These are phyloP conservation scores for Cercospora sesami DNA, from an alignment of 2,329 filamentous ascomycete genomes.

Conservation along the genomic window DNA sequence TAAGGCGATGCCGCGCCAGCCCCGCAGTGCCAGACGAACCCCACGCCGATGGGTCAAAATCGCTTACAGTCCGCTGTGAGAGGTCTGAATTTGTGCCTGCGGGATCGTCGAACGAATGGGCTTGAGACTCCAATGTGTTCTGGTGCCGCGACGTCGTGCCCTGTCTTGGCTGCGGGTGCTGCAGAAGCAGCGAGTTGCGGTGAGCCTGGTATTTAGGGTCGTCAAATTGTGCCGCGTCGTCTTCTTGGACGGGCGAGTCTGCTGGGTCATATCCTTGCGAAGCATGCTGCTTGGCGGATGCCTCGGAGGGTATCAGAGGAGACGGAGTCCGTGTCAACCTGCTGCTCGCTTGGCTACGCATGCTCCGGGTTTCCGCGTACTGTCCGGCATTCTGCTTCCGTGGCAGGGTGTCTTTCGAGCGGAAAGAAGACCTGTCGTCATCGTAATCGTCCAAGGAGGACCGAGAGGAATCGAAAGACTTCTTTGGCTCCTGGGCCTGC, in stretches of 20 bases:
- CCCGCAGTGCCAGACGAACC: slow-evolving; percentile 44
- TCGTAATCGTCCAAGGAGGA: slow-evolving; percentile 66
- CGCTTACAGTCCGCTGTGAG: slow-evolving; percentile 38
- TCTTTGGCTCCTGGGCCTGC: slow-evolving; percentile 41
- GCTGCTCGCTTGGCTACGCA: slow-evolving; percentile 40
- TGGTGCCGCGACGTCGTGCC: slow-evolving; percentile 74
- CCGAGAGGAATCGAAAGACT: slow-evolving; percentile 66
- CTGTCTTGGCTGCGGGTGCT: slow-evolving; percentile 74
- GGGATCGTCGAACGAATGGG: slow-evolving; percentile 58
- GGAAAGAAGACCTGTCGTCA: slow-evolving; percentile 52
- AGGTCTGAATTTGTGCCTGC: slow-evolving; percentile 39
- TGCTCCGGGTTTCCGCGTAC: slow-evolving; percentile 33
- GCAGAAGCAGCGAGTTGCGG: slow-evolving; percentile 74
- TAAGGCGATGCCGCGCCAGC: slow-evolving; percentile 36
- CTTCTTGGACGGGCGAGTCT: slow-evolving; percentile 31
- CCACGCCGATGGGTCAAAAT: slow-evolving; percentile 51
- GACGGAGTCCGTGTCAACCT: slow-evolving; percentile 48
- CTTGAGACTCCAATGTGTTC: slow-evolving; percentile 70
- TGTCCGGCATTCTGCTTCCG: slow-evolving; percentile 38
- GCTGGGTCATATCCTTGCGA: slow-evolving; percentile 27
- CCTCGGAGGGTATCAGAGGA: slow-evolving; percentile 57
- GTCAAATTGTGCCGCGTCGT: slow-evolving; percentile 40
- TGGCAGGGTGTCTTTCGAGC: slow-evolving; percentile 57
- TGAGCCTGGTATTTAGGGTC: slow-evolving; percentile 82
- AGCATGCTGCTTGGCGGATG: slow-evolving; percentile 34